Evolutionary conservation across 1,284 basidiomycete genomes (phyloP).

Genomic region (Trichosporon inkin): DNA sequence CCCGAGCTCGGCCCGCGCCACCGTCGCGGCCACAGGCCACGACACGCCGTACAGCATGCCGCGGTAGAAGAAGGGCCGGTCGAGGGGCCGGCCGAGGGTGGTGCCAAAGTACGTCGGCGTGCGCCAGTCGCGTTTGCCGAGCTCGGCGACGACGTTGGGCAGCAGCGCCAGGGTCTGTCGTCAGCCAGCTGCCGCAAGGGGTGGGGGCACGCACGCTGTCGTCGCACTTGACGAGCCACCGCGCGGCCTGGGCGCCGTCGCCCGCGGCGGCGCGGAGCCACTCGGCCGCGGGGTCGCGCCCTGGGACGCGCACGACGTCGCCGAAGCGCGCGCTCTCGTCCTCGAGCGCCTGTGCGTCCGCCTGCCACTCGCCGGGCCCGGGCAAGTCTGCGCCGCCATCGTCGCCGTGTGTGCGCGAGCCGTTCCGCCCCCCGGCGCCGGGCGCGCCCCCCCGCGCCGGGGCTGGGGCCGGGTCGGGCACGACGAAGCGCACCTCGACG

Average conservation of each 20-base stretch:
- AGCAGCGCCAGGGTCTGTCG: conserved; percentile 26
- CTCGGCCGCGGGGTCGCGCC: conserved; percentile 13
- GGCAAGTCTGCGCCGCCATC: no score
- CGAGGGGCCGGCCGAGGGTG: conserved; percentile 22
- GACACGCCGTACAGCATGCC: conserved; percentile 32
- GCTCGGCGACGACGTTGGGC: conserved; percentile 26
- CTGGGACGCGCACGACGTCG: conserved; percentile 24
- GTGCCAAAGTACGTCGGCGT: conserved; percentile 28
- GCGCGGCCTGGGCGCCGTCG: conserved; percentile 11
- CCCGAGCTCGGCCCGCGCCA: no score
- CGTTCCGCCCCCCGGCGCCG: no score
- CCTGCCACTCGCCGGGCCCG: no score
- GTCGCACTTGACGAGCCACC: conserved; percentile 19
- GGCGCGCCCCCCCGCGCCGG: background rate
- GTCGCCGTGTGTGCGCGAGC: no score
- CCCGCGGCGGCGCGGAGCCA: conserved; percentile 36
- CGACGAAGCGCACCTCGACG: conserved; percentile 32
- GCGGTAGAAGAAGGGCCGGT: conserved; percentile 24
- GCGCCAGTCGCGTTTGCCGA: conserved; percentile 20
- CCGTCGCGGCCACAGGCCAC: conserved; percentile 25
- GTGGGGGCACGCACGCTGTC: background rate
- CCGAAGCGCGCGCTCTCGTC: conserved; percentile 23
- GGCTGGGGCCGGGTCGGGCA: conserved; percentile 15
- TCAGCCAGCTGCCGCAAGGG: background rate
- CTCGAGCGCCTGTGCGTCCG: no score